These are phyloP conservation scores for Bretschneidera sinensis DNA, from an alignment of 345 rosid genomes.

Conservation along the genomic window DNA sequence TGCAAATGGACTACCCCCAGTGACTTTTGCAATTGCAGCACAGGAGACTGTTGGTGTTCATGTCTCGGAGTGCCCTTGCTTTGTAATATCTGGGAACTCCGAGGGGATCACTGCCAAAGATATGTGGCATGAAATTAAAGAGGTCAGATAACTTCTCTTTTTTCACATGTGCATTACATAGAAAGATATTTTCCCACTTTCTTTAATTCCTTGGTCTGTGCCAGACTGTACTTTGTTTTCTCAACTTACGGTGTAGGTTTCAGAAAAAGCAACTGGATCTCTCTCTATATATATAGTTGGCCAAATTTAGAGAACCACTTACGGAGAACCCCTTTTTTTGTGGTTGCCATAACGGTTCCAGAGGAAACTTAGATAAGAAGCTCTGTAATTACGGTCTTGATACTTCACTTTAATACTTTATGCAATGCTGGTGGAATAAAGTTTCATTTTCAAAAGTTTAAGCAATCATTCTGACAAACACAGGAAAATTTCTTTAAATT, in stretches of 20 bases:
- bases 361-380: too few relatives aligned
- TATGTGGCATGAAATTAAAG: conserved; percentile 80
- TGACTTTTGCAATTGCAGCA: conserved; percentile 70
- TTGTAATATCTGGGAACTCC: conserved; percentile 62
- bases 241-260: neutral
- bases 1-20: conserved; percentile 42
- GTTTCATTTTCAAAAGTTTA: too few relatives aligned
- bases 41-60: conserved; percentile 57
- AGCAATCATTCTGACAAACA: too few relatives aligned
- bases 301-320: too few relatives aligned
- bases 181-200: neutral
- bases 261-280: too few relatives aligned
- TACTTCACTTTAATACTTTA: too few relatives aligned
- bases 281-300: too few relatives aligned
- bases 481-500: too few relatives aligned
- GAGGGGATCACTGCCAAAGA: conserved; percentile 69
- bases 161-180: neutral
- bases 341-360: too few relatives aligned
- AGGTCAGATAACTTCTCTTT: conserved; percentile 39
- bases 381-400: too few relatives aligned
- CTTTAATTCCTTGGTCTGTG: neutral
- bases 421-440: too few relatives aligned
- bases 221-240: neutral
- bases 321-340: too few relatives aligned
- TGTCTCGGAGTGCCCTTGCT: conserved; percentile 68